Base-by-base conservation (phyloP, 2,329 filamentous ascomycete genomes). In the Penicillium sp. region DNA sequence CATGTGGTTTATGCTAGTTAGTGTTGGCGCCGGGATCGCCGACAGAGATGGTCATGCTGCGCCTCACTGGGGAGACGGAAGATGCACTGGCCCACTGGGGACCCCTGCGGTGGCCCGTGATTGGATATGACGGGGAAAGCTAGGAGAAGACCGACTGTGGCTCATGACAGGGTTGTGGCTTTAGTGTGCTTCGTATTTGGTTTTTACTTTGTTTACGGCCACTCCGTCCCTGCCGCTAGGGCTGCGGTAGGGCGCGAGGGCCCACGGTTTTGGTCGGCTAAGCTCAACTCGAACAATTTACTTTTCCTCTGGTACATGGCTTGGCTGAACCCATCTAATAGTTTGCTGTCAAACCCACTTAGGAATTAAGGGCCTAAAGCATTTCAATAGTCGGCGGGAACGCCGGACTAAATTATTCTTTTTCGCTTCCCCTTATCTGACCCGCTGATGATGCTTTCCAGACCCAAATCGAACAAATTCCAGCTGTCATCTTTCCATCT, bases 1-100 rank as follows among this genome's bases (percentile, higher is more conserved):
- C 26, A 42, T 44, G 52, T 56, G 31, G 24, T 31, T 24, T 39
- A 11, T 39, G n/a, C 27, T 43, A 29, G 27, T 52, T 27, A 21
- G 29, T 22, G 48, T 46, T 58, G 55, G 49, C 49, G 57, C 61
- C 62, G 61, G 62, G 57, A 62, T 62, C 61, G 55, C 62, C 62
- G 62, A 65, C 55, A 57, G 51, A 54, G 29, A 39, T 45, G 24
- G 27, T 22, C 42, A 33, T 49, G 46, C 59, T 60, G 57, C 59
- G 59, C 59, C 59, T 56, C 48, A 50, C 44, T 50, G 13, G 10
- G 44, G 48, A 22, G 22, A 42, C 39, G 11, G 27, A 21, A 19
- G 35, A 21, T 49, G 39, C 37, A 35, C 39, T 21, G 37, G 26
- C 14, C 21, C 44, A 37, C 22, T 3, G 10, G 31, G 21, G 8